phyloP scores from a whole-genome alignment of 345 rosid species.

The Streptanthus diversifolius region DNA sequence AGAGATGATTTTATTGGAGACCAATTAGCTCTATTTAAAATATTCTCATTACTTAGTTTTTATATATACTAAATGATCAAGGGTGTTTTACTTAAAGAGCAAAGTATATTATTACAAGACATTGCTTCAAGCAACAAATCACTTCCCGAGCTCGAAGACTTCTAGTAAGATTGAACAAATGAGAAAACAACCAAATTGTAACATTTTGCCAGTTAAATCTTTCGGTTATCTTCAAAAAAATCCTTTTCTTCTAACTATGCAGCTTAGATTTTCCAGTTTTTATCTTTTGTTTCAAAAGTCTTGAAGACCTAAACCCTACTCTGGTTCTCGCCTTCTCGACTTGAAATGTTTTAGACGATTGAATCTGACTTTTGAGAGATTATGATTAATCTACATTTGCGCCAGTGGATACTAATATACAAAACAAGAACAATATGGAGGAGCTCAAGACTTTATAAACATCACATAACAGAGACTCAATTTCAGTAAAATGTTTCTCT shows the following conservation, averaged over 20 bases:
- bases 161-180: neutral
- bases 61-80: too few relatives aligned
- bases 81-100: neutral
- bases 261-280: neutral
- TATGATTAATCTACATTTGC: neutral
- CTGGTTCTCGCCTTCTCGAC: neutral
- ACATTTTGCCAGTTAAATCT: neutral
- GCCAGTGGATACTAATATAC: neutral
- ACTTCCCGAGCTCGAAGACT: neutral
- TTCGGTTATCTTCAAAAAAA: neutral
- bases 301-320: neutral
- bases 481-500: too few relatives aligned
- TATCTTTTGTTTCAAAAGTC: neutral
- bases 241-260: neutral
- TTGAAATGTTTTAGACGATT: neutral
- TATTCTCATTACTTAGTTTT: neutral
- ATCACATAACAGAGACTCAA: neutral
- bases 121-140: neutral
- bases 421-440: neutral
- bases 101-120: neutral
- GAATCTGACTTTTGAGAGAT: neutral
- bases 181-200: neutral
- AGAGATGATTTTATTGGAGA: neutral
- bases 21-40: neutral
- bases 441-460: neutral